Evolutionary conservation across 1,139 yeast species (phyloP).

Genomic region (Candida sanyaensis): DNA sequence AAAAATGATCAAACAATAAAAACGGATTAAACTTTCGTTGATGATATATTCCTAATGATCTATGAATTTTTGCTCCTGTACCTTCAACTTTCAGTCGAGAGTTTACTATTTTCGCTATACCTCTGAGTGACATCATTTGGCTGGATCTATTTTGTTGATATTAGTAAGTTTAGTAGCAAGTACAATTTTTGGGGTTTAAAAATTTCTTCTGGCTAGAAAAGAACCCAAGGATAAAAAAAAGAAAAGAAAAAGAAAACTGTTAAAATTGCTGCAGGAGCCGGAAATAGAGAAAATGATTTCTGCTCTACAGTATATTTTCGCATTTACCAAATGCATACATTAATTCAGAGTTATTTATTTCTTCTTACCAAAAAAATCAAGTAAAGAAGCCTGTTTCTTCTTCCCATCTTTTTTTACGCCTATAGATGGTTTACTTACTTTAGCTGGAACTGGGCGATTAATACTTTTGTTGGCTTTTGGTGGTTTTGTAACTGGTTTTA

Average conservation of each 20-base stretch:
- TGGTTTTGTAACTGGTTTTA: constrained; percentile 19
- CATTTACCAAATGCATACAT: neutral
- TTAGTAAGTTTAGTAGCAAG: no score
- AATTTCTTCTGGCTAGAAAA: no score
- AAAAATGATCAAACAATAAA: constrained; percentile 70
- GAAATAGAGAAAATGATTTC: no score
- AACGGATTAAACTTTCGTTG: constrained; percentile 79
- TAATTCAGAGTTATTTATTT: neutral
- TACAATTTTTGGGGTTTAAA: no score
- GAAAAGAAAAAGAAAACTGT: neutral
- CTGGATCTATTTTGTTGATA: neutral
- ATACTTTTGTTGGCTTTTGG: constrained; percentile 10
- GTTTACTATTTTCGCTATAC: constrained; percentile 58
- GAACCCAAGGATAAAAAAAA: no score
- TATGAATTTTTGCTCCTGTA: constrained; percentile 79
- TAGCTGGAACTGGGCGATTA: constrained; percentile 6
- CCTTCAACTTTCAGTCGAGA: constrained; percentile 85
- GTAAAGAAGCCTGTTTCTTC: constrained; percentile 38
- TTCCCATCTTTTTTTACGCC: constrained; percentile 19
- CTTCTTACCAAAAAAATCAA: constrained; percentile 40
- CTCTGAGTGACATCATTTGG: constrained; percentile 33
- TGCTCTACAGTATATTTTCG: neutral
- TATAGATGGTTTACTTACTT: constrained; percentile 6
- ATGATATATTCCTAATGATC: constrained; percentile 69
- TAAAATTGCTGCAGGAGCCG: no score